phyloP scores from a whole-genome alignment of 768 basidiomycete genomes.

The Hemileccinum impolitum region DNA sequence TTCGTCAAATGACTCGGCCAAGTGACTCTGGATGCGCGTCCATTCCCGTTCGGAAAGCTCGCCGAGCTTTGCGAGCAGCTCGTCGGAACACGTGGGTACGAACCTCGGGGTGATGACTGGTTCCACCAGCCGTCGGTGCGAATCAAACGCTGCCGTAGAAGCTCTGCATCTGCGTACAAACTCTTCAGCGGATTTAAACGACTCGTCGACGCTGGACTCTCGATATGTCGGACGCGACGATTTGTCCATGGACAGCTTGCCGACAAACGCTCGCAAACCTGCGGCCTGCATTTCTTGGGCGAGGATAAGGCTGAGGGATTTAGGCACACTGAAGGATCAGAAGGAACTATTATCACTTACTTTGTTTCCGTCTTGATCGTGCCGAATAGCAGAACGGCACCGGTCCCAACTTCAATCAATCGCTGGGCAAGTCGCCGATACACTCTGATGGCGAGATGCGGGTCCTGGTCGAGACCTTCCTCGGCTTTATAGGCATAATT shows the following conservation, averaged over 20 bases:
- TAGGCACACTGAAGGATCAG: neutral
- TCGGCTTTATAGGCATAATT: constrained; percentile 83
- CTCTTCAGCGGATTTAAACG: constrained; percentile 48
- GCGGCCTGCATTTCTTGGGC: constrained; percentile 68
- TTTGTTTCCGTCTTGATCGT: constrained; percentile 82
- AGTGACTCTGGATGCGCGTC: constrained; percentile 74
- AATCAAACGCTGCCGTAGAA: constrained; percentile 38
- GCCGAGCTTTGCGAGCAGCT: constrained; percentile 61
- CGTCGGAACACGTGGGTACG: constrained; percentile 82
- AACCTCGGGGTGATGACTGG: constrained; percentile 90
- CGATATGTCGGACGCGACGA: constrained; percentile 69
- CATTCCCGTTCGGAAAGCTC: constrained; percentile 43
- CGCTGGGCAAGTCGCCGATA: constrained; percentile 65
- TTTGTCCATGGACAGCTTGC: constrained; percentile 88
- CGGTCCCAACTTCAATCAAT: constrained; percentile 73
- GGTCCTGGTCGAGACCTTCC: constrained; percentile 63
- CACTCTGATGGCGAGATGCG: constrained; percentile 57
- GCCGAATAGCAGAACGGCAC: constrained; percentile 75
- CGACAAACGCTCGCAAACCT: constrained; percentile 80
- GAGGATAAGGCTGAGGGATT: constrained; percentile 59
- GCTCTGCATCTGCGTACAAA: constrained; percentile 55
- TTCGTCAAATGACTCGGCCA: constrained; percentile 77
- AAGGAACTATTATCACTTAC: constrained; percentile 39
- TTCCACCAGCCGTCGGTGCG: constrained; percentile 54
- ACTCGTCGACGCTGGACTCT: constrained; percentile 50